Conservation (phyloP, 768 basidiomycete species). For the Tubosaeta sp. region DNA sequence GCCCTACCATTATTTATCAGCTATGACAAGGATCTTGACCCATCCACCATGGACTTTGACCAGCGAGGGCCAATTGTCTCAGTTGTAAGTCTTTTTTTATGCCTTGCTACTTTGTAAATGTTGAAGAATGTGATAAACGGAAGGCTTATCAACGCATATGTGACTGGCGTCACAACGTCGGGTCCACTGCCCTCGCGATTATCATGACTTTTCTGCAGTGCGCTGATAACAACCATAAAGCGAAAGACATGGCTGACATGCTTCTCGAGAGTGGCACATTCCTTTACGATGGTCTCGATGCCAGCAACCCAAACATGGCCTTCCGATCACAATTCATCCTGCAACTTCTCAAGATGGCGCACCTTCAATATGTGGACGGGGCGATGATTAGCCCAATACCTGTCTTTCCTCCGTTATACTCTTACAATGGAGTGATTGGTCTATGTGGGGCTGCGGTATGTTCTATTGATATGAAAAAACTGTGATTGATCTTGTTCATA, state of each 20-base stretch:
- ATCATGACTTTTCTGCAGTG: constrained; percentile 3
- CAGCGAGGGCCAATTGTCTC: not conserved
- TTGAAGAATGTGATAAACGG: no score
- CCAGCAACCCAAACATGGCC: not conserved
- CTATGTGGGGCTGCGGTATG: constrained; percentile 1
- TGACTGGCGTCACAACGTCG: constrained; percentile 4
- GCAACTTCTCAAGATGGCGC: not conserved
- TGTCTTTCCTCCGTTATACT: not conserved
- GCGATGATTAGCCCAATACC: not conserved
- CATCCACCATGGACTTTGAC: not conserved
- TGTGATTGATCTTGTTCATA: not conserved
- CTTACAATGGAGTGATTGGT: not conserved
- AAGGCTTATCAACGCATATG: constrained; percentile 6
- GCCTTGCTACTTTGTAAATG: not conserved
- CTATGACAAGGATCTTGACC: not conserved
- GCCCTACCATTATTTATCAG: not conserved
- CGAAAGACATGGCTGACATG: not conserved
- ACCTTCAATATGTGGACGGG: not conserved
- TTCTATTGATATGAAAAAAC: not conserved
- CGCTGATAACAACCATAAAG: not conserved
- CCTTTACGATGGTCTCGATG: not conserved
- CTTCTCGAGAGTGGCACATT: not conserved
- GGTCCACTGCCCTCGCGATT: not conserved
- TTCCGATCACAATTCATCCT: not conserved
- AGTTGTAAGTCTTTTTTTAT: not conserved